Base-by-base conservation (phyloP, 805 yeast genomes). In the Pichia pseudocactophila region DNA sequence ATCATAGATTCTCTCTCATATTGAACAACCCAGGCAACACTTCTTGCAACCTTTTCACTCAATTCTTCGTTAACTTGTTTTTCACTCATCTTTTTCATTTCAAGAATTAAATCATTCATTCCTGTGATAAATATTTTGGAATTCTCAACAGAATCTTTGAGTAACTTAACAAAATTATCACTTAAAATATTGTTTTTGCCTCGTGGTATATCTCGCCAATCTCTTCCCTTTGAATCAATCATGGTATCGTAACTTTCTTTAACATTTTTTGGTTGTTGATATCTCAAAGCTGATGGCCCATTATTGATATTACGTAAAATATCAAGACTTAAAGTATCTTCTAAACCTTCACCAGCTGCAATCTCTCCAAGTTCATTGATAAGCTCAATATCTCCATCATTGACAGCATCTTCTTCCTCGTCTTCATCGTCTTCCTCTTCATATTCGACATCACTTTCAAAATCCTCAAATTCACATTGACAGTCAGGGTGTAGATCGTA, bases 171-270 rank as follows among this genome's bases (percentile, higher is more conserved):
- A 43, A 61, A 62, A 3, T 50, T 50, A 9, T 53, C 47, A 3
- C 59, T 51, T 37, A 66, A 62, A 30, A 62, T 58, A 11, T 62
- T 58, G 53, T 82, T 82, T 1, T 64, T 65, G 3, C 76, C 84
- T 39, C 87, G 62, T 3, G 84, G 82, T 11, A 79, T 66, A 57
- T 80, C 88, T 51, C 87, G 63, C 85, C 88, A 80, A 59, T 82
- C 88, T 30, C 74, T 64, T 0, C 85, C 86, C 36, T 66, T 56
- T 22, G 73, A 70, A 55, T 78, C 85, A 55, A 75, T 72, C 38
- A 74, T 77, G 31, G 74, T 61, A 4, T 48, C 49, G 8, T 22
- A 5, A 22, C 8, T 22, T 6, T 22, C 8, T 22, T 6, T 6
- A 22, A 5, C 25, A 22, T 12, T 50, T 48, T 1, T 62, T 55